A percentile compares a stretch with the other conserved stretches of the same genome.
phyloP scores from a whole-genome alignment of 345 rosid genomes.

The Erodium maritimum region DNA sequence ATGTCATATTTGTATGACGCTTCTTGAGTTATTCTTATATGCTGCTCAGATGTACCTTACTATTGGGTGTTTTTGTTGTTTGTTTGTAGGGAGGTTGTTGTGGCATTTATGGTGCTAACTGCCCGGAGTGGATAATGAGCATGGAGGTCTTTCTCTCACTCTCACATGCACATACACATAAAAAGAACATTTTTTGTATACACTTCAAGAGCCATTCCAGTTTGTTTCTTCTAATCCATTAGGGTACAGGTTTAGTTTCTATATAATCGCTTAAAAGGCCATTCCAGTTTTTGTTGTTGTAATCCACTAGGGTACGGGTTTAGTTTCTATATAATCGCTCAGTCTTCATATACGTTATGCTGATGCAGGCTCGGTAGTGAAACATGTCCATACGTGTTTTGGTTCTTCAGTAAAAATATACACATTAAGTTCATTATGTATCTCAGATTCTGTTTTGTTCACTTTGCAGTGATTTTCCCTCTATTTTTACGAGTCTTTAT shows the following conservation, averaged over 20 bases:
- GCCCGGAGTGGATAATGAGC: conserved; percentile 88
- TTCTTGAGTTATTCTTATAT: not conserved
- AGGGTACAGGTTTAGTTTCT: not conserved
- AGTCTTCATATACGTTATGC: too few relatives aligned
- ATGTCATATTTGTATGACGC: not conserved
- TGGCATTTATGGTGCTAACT: conserved; percentile 89
- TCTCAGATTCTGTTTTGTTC: not conserved
- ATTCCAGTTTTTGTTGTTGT: not conserved
- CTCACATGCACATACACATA: not conserved
- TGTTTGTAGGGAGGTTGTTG: conserved; percentile 58
- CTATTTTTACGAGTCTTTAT: conserved; percentile 1
- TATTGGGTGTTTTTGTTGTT: not conserved
- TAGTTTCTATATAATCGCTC: not conserved
- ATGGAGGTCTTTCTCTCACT: conserved; percentile 61
- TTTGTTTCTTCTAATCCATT: not conserved
- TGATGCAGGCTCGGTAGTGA: not conserved
- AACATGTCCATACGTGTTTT: not conserved
- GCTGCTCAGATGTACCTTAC: not conserved
- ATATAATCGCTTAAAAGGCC: not conserved
- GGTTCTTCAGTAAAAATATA: not conserved
- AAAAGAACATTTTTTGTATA: too few relatives aligned
- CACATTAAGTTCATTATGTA: not conserved
- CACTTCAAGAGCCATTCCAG: not conserved
- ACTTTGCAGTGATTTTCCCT: not conserved
- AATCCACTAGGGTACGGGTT: not conserved